Percentiles rank a stretch among this genome's conserved stretches.
Conservation (phyloP, 1,139 yeast species). For the Ashbya aceris region DNA sequence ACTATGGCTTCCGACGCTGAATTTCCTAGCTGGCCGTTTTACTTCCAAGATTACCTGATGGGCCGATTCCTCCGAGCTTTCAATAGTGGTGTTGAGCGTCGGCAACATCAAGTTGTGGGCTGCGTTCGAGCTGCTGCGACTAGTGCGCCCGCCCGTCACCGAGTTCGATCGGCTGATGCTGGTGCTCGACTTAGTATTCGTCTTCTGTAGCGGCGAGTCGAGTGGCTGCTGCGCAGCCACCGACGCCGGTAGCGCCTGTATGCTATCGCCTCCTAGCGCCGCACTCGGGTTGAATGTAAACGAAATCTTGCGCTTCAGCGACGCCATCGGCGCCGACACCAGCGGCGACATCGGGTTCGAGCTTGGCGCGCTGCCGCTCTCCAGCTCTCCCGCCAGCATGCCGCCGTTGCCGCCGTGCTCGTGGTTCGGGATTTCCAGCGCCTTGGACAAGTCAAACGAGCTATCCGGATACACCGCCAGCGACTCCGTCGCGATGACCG, state of each 20-base stretch:
- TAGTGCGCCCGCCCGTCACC: constrained; percentile 5
- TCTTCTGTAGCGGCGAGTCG: constrained; percentile 5
- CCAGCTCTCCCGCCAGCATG: background rate
- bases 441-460: constrained; percentile 27
- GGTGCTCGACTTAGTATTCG: constrained; percentile 6
- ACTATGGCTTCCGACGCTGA: constrained; percentile 13
- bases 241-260: background rate
- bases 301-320: constrained; percentile 6
- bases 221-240: background rate
- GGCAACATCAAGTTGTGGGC: constrained; percentile 8
- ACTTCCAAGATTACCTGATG: background rate
- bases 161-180: constrained; percentile 1
- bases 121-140: constrained; percentile 13
- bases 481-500: constrained; percentile 4
- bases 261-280: background rate
- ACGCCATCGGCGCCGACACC: constrained; percentile 8
- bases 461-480: constrained; percentile 9
- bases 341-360: constrained; percentile 6
- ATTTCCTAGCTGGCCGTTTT: constrained; percentile 10
- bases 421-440: constrained; percentile 22
- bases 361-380: background rate
- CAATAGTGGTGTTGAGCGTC: constrained; percentile 9
- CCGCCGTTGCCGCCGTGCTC: constrained; percentile 2
- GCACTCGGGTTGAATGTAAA: constrained; percentile 4
- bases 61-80: constrained; percentile 1